Evolutionary conservation across 2,329 filamentous ascomycete genomes (phyloP), one percentile per base, ranked within the genome.

Genomic region (Aureobasidium sp.): DNA sequence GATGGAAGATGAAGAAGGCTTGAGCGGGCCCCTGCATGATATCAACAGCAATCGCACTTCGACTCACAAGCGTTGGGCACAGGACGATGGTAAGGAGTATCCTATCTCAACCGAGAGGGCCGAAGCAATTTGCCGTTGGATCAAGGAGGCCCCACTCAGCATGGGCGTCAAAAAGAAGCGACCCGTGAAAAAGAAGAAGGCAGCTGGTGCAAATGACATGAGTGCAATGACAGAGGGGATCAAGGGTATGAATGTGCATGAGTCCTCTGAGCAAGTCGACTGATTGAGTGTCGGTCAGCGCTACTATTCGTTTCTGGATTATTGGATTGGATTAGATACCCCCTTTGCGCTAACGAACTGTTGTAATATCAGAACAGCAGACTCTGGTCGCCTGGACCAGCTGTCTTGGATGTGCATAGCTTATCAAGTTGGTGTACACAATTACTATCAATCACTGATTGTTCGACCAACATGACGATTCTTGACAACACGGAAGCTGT

Each of bases 91-190:
- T 9, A 86, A 85, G 68, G 87, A 90, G 66, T 89, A 88, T 70
- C 84, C 84, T 2, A 85, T 90, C 65, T 79, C 82, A 20, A 89
- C 87, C 1, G 86, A 89, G 65, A 81, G 89, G 25, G 88, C 89
- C 0, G 80, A 84, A 52, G 82, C 83, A 20, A 84, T 93, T 63
- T 82, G 85, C 0, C 76, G 83, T 45, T 94, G 90, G 89, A 82
- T 93, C 17, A 68, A 75, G 31, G 79, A 80, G 64, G 76, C 77
- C 36, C 78, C 78, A n/a, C 62, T 74, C 12, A 69, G 65, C 6
- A 70, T 75, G 49, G 75, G 68, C 1, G 71, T 71, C 64, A 76
- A 71, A 69, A 76, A 73, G 65, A 70, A 68, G 65, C 70, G 64
- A 65, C 65, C 69, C 27, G 62, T 64, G n/a, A 60, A 52, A 47